phyloP scores from a whole-genome alignment of 768 basidiomycete species.

The Wakefieldia striispora region DNA sequence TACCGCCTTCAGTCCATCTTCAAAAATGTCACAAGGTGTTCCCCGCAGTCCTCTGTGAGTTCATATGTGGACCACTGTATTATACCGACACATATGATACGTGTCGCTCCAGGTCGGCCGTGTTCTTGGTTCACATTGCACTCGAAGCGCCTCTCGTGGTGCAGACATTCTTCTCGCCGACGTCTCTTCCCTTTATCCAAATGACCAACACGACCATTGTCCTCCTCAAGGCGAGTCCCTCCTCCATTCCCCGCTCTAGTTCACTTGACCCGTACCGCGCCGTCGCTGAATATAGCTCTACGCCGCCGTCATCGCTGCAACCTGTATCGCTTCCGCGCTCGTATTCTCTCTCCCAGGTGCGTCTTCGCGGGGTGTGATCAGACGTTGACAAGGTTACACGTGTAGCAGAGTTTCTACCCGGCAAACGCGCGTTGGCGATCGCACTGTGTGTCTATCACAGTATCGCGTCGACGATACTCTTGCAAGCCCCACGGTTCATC shows the following conservation, averaged over 20 bases:
- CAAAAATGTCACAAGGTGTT: constrained; percentile 16
- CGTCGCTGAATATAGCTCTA: constrained; percentile 51
- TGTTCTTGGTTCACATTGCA: constrained; percentile 79
- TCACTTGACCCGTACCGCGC: not conserved
- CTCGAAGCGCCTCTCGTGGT: constrained; percentile 76
- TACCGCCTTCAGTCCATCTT: not conserved
- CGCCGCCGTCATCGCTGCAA: constrained; percentile 55
- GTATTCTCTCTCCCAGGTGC: constrained; percentile 70
- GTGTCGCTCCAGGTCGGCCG: constrained; percentile 43
- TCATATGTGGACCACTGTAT: not conserved
- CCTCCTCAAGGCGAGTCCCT: constrained; percentile 57
- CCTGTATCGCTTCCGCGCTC: constrained; percentile 62
- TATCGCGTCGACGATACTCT: constrained; percentile 68
- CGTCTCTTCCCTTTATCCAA: constrained; percentile 68
- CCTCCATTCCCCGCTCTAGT: constrained; percentile 4
- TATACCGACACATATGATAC: not conserved
- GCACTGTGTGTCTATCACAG: constrained; percentile 75
- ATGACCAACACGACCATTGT: constrained; percentile 81
- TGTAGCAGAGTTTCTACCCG: constrained; percentile 70
- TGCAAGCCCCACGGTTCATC: constrained; percentile 76
- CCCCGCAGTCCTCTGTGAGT: constrained; percentile 44
- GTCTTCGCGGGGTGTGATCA: constrained; percentile 16
- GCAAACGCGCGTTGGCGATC: constrained; percentile 80
- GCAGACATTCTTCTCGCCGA: constrained; percentile 68
- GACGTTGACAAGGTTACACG: not conserved